Evolutionary conservation across 2,329 filamentous ascomycete species (phyloP).

Genomic region (Byssochlamys sp.): DNA sequence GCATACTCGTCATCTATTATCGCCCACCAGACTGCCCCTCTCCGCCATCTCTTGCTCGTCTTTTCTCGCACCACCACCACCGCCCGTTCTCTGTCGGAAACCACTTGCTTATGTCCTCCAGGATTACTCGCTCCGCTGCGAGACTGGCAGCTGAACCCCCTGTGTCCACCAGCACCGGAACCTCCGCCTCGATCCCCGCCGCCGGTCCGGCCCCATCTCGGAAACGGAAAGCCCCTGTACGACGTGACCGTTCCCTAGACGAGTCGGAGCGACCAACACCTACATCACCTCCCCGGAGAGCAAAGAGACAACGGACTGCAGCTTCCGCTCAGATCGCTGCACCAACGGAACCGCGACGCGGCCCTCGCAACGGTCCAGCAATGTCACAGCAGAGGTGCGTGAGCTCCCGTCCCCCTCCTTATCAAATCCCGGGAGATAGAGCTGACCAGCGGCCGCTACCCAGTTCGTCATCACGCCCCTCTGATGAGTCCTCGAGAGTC

Average conservation of each 20-base stretch:
- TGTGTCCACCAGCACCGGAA: constrained; percentile 33
- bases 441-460: constrained; percentile 10
- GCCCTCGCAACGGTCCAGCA: constrained; percentile 23
- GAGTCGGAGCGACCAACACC: constrained; percentile 23
- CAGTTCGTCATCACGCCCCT: constrained; percentile 55
- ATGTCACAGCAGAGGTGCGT: constrained; percentile 37
- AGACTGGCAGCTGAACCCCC: constrained; percentile 65
- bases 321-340: constrained; percentile 35
- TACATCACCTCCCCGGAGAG: constrained; percentile 43
- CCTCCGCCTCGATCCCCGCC: constrained; percentile 31
- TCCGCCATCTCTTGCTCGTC: constrained; percentile 4
- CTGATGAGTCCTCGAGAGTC: constrained; percentile 51
- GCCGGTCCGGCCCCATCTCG: constrained; percentile 44
- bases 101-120: constrained; percentile 78
- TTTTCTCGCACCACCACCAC: constrained; percentile 1
- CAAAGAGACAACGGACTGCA: constrained; percentile 62
- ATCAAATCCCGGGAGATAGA: background rate
- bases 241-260: constrained; percentile 38
- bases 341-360: constrained; percentile 36
- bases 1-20: constrained; percentile 1
- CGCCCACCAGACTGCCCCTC: background rate
- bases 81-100: constrained; percentile 10
- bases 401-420: constrained; percentile 7
- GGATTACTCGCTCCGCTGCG: constrained; percentile 90
- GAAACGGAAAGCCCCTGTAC: constrained; percentile 65